A percentile compares a stretch with the other conserved stretches of the same genome.
phyloP scores from a whole-genome alignment of 1,139 yeast species.

The Ogataea hybrid region DNA sequence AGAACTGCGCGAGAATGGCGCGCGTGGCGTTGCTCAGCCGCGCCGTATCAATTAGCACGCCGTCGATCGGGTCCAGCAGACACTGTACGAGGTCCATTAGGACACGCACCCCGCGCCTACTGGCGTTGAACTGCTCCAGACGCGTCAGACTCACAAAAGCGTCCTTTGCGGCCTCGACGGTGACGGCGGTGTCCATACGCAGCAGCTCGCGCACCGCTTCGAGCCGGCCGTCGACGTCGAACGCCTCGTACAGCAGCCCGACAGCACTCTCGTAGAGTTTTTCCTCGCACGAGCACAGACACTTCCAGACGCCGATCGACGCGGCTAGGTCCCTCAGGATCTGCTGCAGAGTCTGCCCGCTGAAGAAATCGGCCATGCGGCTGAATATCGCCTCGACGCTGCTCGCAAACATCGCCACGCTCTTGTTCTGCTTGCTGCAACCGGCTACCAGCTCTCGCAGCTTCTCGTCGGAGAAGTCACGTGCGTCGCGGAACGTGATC shows the following conservation, averaged over 20 bases:
- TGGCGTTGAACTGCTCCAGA: conserved; percentile 41
- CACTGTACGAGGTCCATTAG: conserved; percentile 70
- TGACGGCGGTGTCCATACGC: conserved; percentile 37
- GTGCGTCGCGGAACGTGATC: conserved; percentile 16
- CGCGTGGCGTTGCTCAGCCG: conserved; percentile 23
- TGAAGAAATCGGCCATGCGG: conserved; percentile 34
- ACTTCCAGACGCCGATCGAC: conserved; percentile 64
- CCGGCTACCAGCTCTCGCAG: conserved; percentile 20
- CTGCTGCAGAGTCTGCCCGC: conserved; percentile 42
- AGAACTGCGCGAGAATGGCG: conserved; percentile 39
- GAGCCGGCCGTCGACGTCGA: conserved; percentile 68
- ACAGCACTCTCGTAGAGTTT: conserved; percentile 63
- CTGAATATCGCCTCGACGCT: conserved; percentile 23
- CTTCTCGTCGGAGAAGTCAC: conserved; percentile 15
- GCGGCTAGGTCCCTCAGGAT: conserved; percentile 38
- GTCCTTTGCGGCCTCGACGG: conserved; percentile 16
- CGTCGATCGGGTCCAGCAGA: conserved; percentile 64
- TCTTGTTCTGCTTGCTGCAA: conserved; percentile 28
- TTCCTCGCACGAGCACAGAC: conserved; percentile 56
- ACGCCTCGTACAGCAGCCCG: conserved; percentile 71
- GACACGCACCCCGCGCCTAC: conserved; percentile 63
- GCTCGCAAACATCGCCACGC: conserved; percentile 17
- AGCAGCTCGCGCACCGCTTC: conserved; percentile 67
- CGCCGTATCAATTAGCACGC: conserved; percentile 40
- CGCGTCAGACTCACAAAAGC: conserved; percentile 17